Evolutionary conservation across 805 yeast genomes (phyloP), one percentile per base, ranked within the genome.

Genomic region (Barnettozyma vustinii): DNA sequence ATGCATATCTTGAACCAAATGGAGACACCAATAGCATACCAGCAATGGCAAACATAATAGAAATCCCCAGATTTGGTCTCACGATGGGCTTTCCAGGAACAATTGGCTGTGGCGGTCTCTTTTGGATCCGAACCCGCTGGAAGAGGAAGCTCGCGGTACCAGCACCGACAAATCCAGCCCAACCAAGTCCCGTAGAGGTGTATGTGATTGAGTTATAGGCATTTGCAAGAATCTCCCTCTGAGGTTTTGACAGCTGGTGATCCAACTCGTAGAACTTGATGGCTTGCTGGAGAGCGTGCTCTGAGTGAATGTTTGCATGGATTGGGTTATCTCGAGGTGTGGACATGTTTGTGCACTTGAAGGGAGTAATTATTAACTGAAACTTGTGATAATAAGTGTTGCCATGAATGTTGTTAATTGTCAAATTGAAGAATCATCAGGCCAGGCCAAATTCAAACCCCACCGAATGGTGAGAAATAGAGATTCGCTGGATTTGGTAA

Each of bases 181-280:
- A 66, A 3, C 79, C 75, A 19, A 69, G 59, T 32, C 53, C 58
- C 16, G 69, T 15, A 27, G 75, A 67, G 1, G 67, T 54, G 5
- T 61, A 56, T 6, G 73, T 64, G 40, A 74, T 65, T 4, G 63
- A 55, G 27, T 65, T 56, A 54, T 72, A 73, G 10, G 72, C 62
- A 12, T 62, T 57, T 3, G 75, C 68, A 20, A 80, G 56, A 18
- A 67, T 66, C 18, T 59, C 55, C 37, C 85, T 60, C 42, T 80
- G 81, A 5, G 60, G 58, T 1, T 65, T 51, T 19, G 67, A 68
- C 39, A 80, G 58, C 5, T 53, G 59, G 35, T 71, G 73, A 52
- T 80, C 85, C 36, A 67, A 68, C 37, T 77, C 76, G 52, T 78
- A 76, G 57, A 80, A 77, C 26, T 67, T 63, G 46, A 73, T 61